A percentile compares a stretch with the other conserved stretches of the same genome.
phyloP scores from a whole-genome alignment of 192 early-diverging fungal genomes.

The Backusella sp. region DNA sequence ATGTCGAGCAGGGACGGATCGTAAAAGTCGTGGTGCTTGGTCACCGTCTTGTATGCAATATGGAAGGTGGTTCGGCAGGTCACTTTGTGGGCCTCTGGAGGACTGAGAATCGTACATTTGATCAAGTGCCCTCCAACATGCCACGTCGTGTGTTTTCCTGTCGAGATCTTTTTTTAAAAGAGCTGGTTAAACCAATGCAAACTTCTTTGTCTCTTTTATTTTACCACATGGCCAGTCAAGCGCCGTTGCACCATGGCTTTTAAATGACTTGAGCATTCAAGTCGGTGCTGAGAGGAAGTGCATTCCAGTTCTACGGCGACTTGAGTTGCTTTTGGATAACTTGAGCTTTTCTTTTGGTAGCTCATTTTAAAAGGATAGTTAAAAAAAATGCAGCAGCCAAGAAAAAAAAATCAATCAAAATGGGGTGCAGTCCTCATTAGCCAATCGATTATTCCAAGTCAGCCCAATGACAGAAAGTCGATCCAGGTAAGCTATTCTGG shows the following conservation, averaged over 20 bases:
- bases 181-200: not conserved
- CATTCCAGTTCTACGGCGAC: not conserved
- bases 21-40: not conserved
- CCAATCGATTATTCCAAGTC: too few relatives aligned
- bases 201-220: not conserved
- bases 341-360: not conserved
- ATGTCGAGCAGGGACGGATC: not conserved
- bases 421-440: too few relatives aligned
- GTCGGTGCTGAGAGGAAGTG: not conserved
- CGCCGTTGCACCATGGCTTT: constrained; percentile 1
- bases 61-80: not conserved
- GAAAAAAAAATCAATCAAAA: too few relatives aligned
- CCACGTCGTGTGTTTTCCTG: not conserved
- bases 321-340: not conserved
- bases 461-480: too few relatives aligned
- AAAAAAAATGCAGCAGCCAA: not conserved
- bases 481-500: too few relatives aligned
- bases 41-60: not conserved
- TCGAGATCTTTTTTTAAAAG: not conserved
- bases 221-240: not conserved
- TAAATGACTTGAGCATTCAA: not conserved
- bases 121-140: not conserved
- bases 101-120: not conserved
- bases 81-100: not conserved
- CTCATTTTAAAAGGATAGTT: not conserved